These are phyloP conservation scores for Musa balbisiana DNA, from an alignment of 202 grass and related monocot genomes.

Conservation along the genomic window DNA sequence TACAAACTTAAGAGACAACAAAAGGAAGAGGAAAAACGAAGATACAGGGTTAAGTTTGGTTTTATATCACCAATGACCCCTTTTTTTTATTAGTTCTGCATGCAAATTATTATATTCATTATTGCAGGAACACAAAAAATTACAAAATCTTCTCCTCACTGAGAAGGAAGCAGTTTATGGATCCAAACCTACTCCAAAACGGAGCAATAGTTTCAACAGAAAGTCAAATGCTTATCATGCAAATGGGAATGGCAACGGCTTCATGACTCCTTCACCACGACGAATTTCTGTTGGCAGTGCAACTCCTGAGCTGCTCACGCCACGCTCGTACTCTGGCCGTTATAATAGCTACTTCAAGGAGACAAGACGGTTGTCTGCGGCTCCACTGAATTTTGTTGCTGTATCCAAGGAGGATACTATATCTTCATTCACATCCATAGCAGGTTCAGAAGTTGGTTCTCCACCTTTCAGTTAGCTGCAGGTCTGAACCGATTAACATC, in stretches of 20 bases:
- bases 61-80: not conserved
- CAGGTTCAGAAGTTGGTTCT: conserved; percentile 64
- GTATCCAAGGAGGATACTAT: conserved; percentile 40
- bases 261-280: conserved; percentile 60
- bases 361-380: conserved; percentile 34
- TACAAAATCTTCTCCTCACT: conserved; percentile 41
- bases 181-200: conserved; percentile 52
- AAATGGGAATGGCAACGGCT: conserved; percentile 58
- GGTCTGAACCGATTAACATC: not conserved
- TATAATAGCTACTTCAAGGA: conserved; percentile 67
- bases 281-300: conserved; percentile 52
- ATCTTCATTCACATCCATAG: conserved; percentile 75
- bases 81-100: not conserved
- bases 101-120: not conserved
- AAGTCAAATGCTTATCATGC: conserved; percentile 33
- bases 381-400: conserved; percentile 14
- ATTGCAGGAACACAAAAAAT: conserved; percentile 65
- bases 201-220: conserved; percentile 44
- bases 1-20: conserved; percentile 41
- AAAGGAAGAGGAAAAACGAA: conserved; percentile 46
- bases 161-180: conserved; percentile 42
- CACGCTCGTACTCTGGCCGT: conserved; percentile 58
- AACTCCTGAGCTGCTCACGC: conserved; percentile 72
- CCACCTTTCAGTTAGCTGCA: conserved; percentile 14
- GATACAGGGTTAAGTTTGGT: conserved; percentile 33